A percentile compares a stretch with the other conserved stretches of the same genome.
These are phyloP conservation scores for Spinellus fusiger DNA, from an alignment of 192 early-diverging fungal species.

Conservation along the genomic window DNA sequence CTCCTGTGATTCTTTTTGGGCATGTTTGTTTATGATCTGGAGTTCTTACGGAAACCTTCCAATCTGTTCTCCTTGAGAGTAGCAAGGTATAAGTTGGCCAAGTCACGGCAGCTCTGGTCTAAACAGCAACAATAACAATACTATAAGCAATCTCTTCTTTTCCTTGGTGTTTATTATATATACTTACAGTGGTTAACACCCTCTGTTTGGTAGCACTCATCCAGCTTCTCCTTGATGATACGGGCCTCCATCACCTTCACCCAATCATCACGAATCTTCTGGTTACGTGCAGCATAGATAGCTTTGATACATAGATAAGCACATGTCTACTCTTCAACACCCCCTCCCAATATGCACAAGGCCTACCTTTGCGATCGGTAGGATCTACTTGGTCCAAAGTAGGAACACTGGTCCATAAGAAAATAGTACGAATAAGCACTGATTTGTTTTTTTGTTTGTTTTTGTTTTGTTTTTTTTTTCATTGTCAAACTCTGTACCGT, in stretches of 20 bases:
- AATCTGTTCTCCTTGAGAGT: slow-evolving; percentile 48
- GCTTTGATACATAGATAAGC: slow-evolving; percentile 25
- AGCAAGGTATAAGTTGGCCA: slow-evolving; percentile 78
- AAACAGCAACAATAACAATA: slow-evolving; percentile 2
- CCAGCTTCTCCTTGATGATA: slow-evolving; percentile 77
- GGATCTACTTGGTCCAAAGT: slow-evolving; percentile 31
- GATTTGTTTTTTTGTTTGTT: background rate
- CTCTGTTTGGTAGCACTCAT: slow-evolving; percentile 88
- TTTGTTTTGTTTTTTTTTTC: background rate
- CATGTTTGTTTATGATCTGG: too few species aligned
- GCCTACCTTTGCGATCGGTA: slow-evolving; percentile 35
- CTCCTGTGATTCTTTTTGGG: too few species aligned
- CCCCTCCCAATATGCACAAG: too few species aligned
- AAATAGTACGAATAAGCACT: background rate
- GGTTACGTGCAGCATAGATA: slow-evolving; percentile 66
- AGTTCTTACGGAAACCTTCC: slow-evolving; percentile 49
- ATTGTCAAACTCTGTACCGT: slow-evolving; percentile 13
- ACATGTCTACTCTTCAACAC: too few species aligned
- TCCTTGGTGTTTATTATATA: background rate
- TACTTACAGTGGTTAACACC: slow-evolving; percentile 79
- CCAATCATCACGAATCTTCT: slow-evolving; percentile 81
- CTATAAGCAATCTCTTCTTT: background rate
- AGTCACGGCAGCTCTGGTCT: slow-evolving; percentile 81
- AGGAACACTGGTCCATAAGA: too few species aligned
- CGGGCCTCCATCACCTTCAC: slow-evolving; percentile 86